phyloP scores from a whole-genome alignment of 176 grass and related monocot genomes.

The Miscanthus lutarioriparius region DNA sequence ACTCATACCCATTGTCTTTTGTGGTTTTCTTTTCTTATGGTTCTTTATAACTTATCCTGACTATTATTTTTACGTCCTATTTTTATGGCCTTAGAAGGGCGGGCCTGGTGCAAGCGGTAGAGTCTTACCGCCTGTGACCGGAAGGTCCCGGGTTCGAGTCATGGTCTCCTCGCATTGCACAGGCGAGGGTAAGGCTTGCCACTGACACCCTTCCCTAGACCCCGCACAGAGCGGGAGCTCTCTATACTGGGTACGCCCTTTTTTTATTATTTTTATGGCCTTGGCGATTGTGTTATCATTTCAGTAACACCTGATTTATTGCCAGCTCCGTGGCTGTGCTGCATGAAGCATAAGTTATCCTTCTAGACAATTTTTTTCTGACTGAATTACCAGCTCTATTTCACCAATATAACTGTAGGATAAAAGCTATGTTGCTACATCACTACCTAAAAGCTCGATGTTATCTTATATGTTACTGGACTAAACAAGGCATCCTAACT shows the following conservation, averaged over 20 bases:
- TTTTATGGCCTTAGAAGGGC: neutral
- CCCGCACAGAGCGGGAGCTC: too few species aligned
- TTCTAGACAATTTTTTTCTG: neutral
- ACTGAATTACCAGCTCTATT: neutral
- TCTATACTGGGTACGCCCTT: too few species aligned
- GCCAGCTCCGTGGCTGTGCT: neutral
- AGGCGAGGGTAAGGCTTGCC: too few species aligned
- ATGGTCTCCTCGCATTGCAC: too few species aligned
- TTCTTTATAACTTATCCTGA: slow-evolving; percentile 9
- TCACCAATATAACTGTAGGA: neutral
- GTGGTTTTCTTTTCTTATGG: neutral
- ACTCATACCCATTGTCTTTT: neutral
- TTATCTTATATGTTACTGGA: neutral
- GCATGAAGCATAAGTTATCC: slow-evolving; percentile 22
- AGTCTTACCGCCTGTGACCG: too few species aligned
- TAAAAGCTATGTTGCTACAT: neutral
- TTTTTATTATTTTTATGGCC: neutral
- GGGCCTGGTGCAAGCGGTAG: too few species aligned
- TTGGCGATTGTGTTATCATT: neutral
- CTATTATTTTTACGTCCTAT: neutral
- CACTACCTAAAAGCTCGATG: neutral
- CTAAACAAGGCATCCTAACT: neutral
- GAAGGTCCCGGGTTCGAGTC: too few species aligned
- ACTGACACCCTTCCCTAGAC: too few species aligned
- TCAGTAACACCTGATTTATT: neutral